Percentiles rank a stretch among this genome's conserved stretches.
phyloP scores from a whole-genome alignment of 148 eudicot genomes.

The Bassia scoparia region DNA sequence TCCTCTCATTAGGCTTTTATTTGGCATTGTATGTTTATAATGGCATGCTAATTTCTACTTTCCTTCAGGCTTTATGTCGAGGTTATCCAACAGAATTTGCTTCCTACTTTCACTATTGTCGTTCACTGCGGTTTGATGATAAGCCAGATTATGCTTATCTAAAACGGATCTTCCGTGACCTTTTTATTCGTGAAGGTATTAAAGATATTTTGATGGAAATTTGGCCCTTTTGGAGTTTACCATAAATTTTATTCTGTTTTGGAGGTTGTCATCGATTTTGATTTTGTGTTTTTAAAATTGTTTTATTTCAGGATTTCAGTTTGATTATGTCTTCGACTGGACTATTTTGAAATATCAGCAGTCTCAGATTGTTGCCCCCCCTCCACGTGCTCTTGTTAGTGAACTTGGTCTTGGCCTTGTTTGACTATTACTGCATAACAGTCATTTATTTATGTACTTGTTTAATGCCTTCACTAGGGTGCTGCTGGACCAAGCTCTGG shows the following conservation, averaged over 20 bases:
- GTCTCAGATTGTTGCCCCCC: slow-evolving; percentile 74
- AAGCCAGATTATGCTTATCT: slow-evolving; percentile 89
- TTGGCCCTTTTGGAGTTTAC: background rate
- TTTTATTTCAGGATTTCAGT: slow-evolving; percentile 65
- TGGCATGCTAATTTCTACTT: background rate
- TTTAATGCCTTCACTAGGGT: slow-evolving; percentile 42
- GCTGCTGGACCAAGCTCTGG: slow-evolving; percentile 90
- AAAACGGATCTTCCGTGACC: slow-evolving; percentile 85
- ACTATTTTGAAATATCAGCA: slow-evolving; percentile 65
- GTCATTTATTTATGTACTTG: slow-evolving; percentile 10
- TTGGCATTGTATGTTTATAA: background rate
- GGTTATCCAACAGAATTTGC: slow-evolving; percentile 90
- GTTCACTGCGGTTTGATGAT: slow-evolving; percentile 83
- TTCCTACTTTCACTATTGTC: slow-evolving; percentile 85
- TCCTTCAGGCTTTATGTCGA: slow-evolving; percentile 69
- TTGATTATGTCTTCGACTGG: slow-evolving; percentile 69
- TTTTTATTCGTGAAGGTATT: slow-evolving; percentile 80
- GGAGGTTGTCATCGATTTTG: background rate
- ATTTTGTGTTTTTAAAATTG: background rate
- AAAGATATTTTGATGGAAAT: background rate
- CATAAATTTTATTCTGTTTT: slow-evolving; percentile 6
- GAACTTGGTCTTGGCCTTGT: slow-evolving; percentile 10
- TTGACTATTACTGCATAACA: background rate
- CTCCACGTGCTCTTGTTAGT: slow-evolving; percentile 77
- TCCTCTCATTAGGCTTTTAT: background rate